A percentile compares a stretch with the other conserved stretches of the same genome.
These are phyloP conservation scores for Saturnispora quitensis DNA, from an alignment of 805 yeast genomes.

Conservation along the genomic window DNA sequence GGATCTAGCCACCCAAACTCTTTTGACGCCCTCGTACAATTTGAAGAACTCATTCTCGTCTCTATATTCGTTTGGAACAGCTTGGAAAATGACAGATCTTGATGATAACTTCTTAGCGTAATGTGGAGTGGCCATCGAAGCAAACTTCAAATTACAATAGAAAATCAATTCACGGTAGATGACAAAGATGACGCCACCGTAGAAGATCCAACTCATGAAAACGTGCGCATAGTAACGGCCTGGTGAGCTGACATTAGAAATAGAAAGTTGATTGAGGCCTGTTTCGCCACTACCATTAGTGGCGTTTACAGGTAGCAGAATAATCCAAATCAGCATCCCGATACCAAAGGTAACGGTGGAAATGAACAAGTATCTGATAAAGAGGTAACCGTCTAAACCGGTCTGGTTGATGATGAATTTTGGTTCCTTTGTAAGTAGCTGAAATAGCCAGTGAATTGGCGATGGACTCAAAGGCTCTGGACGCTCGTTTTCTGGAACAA, in stretches of 20 bases:
- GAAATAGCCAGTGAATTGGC: slow-evolving; percentile 58
- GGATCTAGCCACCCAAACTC: slow-evolving; percentile 73
- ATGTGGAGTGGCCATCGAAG: slow-evolving; percentile 70
- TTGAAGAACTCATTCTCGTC: slow-evolving; percentile 65
- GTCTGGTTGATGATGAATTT: slow-evolving; percentile 74
- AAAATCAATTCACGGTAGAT: slow-evolving; percentile 77
- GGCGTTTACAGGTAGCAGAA: slow-evolving; percentile 80
- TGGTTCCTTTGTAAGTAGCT: slow-evolving; percentile 57
- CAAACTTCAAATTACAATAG: slow-evolving; percentile 67
- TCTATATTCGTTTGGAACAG: slow-evolving; percentile 67
- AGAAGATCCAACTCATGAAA: slow-evolving; percentile 70
- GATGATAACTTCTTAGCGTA: slow-evolving; percentile 68
- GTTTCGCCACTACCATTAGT: slow-evolving; percentile 47
- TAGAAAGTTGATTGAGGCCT: slow-evolving; percentile 72
- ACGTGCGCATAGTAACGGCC: slow-evolving; percentile 81
- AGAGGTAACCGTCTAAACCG: slow-evolving; percentile 92
- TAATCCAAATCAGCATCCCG: slow-evolving; percentile 51
- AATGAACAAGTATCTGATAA: slow-evolving; percentile 64
- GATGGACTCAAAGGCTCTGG: slow-evolving; percentile 72
- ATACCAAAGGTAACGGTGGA: slow-evolving; percentile 45
- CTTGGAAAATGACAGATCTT: slow-evolving; percentile 75
- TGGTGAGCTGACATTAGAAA: slow-evolving; percentile 56
- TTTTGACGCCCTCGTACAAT: slow-evolving; percentile 73
- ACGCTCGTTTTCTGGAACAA: slow-evolving; percentile 47
- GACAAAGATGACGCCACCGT: slow-evolving; percentile 58